These are phyloP conservation scores for Diospyros lotus DNA, from an alignment of 148 eudicot genomes.

Conservation along the genomic window DNA sequence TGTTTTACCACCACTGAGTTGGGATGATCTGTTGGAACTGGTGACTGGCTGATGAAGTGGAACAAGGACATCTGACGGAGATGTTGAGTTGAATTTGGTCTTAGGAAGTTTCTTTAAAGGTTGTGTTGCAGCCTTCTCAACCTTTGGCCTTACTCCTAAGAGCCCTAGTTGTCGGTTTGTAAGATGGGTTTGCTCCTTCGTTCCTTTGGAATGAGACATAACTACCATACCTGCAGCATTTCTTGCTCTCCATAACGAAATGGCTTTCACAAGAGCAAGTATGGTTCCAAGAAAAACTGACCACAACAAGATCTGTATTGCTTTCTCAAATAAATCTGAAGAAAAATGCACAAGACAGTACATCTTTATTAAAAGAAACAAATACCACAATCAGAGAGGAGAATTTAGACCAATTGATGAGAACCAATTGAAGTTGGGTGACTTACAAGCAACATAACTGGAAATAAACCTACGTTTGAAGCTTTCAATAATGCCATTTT, in stretches of 20 bases:
- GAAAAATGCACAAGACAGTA: slow-evolving; percentile 13
- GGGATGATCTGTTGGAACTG: slow-evolving; percentile 42
- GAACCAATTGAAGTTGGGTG: slow-evolving; percentile 10
- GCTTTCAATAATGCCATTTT: slow-evolving; percentile 37
- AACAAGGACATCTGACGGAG: slow-evolving; percentile 55
- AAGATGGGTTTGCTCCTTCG: slow-evolving; percentile 49
- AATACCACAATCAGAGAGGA: not conserved
- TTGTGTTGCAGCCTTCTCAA: slow-evolving; percentile 30
- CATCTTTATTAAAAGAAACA: slow-evolving; percentile 5
- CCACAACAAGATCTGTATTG: slow-evolving; percentile 33
- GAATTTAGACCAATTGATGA: not conserved
- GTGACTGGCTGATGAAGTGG: slow-evolving; percentile 65
- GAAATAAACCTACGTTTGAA: slow-evolving; percentile 38
- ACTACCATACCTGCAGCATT: slow-evolving; percentile 26
- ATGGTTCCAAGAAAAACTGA: slow-evolving; percentile 53
- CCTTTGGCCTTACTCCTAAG: slow-evolving; percentile 55
- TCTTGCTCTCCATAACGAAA: slow-evolving; percentile 42
- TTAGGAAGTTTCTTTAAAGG: slow-evolving; percentile 66
- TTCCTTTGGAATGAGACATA: slow-evolving; percentile 34
- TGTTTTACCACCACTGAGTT: slow-evolving; percentile 52
- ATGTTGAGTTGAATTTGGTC: slow-evolving; percentile 38
- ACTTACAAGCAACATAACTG: slow-evolving; percentile 65
- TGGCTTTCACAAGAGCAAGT: slow-evolving; percentile 59
- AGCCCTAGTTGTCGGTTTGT: slow-evolving; percentile 68
- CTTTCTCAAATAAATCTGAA: slow-evolving; percentile 53